phyloP scores from a whole-genome alignment of 1,284 basidiomycete species.

The Ustilago curta region DNA sequence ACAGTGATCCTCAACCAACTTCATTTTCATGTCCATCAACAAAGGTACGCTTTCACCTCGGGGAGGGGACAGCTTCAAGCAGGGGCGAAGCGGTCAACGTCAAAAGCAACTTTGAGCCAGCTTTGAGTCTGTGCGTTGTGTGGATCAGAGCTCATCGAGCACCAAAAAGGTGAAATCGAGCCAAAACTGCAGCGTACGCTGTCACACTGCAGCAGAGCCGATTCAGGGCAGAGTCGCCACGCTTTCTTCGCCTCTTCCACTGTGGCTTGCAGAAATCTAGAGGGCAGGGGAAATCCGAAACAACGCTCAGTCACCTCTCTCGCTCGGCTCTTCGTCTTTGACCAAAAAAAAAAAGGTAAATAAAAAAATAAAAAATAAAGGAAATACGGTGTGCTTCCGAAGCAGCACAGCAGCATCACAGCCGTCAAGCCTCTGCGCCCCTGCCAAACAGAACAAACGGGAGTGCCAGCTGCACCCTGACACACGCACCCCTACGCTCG shows the following conservation, averaged over 20 bases:
- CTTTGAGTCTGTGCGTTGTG: not conserved
- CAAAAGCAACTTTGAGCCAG: not conserved
- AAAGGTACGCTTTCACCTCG: no score
- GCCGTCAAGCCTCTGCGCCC: not conserved
- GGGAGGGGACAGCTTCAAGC: no score
- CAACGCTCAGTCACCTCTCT: not conserved
- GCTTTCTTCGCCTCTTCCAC: not conserved
- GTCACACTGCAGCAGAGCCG: not conserved
- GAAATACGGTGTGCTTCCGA: conserved; percentile 3
- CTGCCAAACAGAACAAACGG: not conserved
- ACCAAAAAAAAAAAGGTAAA: no score
- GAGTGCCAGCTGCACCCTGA: conserved; percentile 11
- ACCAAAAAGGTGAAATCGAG: conserved; percentile 1
- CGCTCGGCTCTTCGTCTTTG: not conserved
- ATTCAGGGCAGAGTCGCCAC: not conserved
- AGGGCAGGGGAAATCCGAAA: not conserved
- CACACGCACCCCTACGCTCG: not conserved
- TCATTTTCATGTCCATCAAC: no score
- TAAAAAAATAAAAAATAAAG: no score
- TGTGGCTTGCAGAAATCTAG: conserved; percentile 4
- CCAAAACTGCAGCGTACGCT: conserved; percentile 2
- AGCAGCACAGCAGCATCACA: no score
- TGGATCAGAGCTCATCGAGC: no score
- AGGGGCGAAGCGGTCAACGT: no score
- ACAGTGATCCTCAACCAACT: no score